Percentiles rank a stretch among this genome's conserved stretches.
These are phyloP conservation scores for Aspergillus udagawae DNA, from an alignment of 2,329 filamentous ascomycete genomes.

Conservation along the genomic window DNA sequence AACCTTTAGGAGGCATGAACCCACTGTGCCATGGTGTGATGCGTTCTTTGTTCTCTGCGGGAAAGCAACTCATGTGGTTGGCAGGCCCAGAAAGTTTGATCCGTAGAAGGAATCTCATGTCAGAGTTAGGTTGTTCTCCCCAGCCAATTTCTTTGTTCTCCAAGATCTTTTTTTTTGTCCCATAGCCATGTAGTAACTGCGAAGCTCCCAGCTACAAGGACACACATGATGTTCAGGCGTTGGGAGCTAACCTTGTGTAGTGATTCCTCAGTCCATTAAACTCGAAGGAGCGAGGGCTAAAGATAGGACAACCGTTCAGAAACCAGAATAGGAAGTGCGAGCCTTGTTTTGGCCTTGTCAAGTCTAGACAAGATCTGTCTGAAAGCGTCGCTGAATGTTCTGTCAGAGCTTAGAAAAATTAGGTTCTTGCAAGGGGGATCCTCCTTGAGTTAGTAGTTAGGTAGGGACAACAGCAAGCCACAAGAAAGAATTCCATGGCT, in stretches of 20 bases:
- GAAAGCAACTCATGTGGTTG: background rate
- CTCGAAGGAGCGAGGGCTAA: background rate
- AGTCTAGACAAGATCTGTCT: background rate
- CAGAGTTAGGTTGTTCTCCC: background rate
- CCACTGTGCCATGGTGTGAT: background rate
- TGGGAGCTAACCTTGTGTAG: background rate
- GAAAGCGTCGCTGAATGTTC: background rate
- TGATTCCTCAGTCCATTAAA: background rate
- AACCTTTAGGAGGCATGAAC: background rate
- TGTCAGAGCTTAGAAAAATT: background rate
- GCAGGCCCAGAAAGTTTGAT: background rate
- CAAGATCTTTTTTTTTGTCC: background rate
- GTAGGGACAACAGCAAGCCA: background rate
- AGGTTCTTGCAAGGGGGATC: background rate
- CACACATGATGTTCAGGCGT: background rate
- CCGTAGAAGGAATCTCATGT: background rate
- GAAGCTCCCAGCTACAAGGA: background rate
- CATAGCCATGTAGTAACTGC: background rate
- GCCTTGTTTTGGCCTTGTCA: background rate
- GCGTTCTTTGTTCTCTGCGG: constrained; percentile 7
- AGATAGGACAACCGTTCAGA: background rate
- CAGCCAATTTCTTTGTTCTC: background rate
- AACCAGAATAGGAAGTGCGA: background rate
- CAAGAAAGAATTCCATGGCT: background rate
- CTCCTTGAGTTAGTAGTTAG: too few species aligned